phyloP scores from a whole-genome alignment of 345 rosid genomes.

The Sisymbrium altissimum region DNA sequence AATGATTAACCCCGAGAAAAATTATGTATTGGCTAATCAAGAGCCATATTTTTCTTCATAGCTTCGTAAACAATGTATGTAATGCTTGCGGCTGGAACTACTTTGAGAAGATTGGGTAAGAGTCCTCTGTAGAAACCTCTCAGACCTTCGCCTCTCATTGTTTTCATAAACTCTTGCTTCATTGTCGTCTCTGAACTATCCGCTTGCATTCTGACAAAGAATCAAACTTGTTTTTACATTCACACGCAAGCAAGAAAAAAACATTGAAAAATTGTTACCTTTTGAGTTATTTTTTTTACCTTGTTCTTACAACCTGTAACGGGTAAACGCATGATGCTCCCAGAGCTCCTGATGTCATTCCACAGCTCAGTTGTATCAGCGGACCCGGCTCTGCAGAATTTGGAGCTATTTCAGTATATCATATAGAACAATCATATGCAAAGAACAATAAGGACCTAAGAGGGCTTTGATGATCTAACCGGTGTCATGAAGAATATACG shows the following conservation, averaged over 20 bases:
- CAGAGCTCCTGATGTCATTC: conserved; percentile 84
- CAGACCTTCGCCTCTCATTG: conserved; percentile 67
- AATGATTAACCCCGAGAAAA: conserved; percentile 18
- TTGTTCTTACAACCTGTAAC: conserved; percentile 93
- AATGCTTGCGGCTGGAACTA: conserved; percentile 64
- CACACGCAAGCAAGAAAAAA: background rate
- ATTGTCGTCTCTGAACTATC: conserved; percentile 55
- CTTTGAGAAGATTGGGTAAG: conserved; percentile 87
- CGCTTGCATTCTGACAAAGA: conserved; percentile 82
- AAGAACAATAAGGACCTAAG: background rate
- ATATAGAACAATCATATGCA: background rate
- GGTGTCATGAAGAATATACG: conserved; percentile 66
- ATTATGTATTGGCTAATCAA: conserved; percentile 41
- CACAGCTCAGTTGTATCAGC: conserved; percentile 84
- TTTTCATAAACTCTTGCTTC: conserved; percentile 88
- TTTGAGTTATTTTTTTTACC: conserved; percentile 41
- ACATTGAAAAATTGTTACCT: background rate
- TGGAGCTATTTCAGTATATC: conserved; percentile 4
- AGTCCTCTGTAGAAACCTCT: conserved; percentile 96
- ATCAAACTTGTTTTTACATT: conserved; percentile 1
- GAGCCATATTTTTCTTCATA: conserved; percentile 84
- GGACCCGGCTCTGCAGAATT: conserved; percentile 75
- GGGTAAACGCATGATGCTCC: conserved; percentile 98
- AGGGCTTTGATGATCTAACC: conserved; percentile 41
- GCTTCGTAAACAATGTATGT: conserved; percentile 72